phyloP scores from a whole-genome alignment of 805 yeast species.

The Saturnispora mendoncae region DNA sequence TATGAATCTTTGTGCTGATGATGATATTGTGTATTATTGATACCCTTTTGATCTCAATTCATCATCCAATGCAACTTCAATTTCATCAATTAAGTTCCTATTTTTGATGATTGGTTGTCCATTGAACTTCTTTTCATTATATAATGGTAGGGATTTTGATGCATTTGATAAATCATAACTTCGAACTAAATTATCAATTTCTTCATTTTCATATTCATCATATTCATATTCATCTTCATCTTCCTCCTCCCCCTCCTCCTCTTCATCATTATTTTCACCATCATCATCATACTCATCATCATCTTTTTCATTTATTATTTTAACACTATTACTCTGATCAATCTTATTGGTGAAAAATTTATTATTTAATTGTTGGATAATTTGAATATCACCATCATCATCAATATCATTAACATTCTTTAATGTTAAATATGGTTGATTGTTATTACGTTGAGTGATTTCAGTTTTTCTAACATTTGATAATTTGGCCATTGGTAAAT shows the following conservation, averaged over 20 bases:
- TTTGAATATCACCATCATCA: neutral
- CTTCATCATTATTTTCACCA: conserved; percentile 4
- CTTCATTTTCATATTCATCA: neutral
- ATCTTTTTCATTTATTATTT: neutral
- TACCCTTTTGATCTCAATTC: neutral
- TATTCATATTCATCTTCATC: neutral
- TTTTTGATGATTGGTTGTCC: conserved; percentile 1
- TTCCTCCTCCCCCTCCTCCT: conserved; percentile 6
- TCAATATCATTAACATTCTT: conserved; percentile 6
- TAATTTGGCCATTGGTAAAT: conserved; percentile 2
- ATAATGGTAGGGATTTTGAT: neutral
- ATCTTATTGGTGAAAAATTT: too few relatives aligned
- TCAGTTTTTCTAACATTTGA: conserved; percentile 2
- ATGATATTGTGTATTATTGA: neutral
- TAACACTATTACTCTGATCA: too few relatives aligned
- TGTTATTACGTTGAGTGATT: neutral
- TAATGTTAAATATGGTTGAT: neutral
- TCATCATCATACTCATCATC: neutral
- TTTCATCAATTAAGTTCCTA: conserved; percentile 12
- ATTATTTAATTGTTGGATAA: too few relatives aligned
- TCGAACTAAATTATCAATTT: neutral
- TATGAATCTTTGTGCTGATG: neutral
- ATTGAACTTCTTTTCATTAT: neutral
- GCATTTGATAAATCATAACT: neutral
- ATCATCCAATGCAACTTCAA: conserved; percentile 14